Evolutionary conservation across 371 early-diverging fungal genomes (phyloP).

Genomic region (Chytridiales sp.): DNA sequence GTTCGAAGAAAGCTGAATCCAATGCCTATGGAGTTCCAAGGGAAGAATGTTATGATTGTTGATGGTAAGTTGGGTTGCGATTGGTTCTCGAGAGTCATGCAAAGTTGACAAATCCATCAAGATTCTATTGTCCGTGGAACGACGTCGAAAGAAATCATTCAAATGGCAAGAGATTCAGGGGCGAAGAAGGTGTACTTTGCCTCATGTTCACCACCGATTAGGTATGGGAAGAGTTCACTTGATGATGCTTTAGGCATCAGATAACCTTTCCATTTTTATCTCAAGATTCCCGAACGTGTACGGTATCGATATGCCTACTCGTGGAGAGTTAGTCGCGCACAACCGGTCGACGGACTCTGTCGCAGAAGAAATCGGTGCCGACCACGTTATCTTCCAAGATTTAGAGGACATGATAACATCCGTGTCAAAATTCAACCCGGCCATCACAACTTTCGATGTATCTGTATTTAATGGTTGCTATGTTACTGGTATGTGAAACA

Average conservation of each 20-base stretch:
- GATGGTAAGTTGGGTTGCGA: slow-evolving; percentile 64
- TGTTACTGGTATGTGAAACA: slow-evolving; percentile 83
- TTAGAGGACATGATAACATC: slow-evolving; percentile 79
- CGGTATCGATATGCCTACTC: slow-evolving; percentile 98
- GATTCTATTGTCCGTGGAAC: slow-evolving; percentile 98
- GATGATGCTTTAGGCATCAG: neutral
- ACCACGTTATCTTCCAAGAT: slow-evolving; percentile 87
- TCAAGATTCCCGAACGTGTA: slow-evolving; percentile 91
- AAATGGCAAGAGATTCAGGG: slow-evolving; percentile 97
- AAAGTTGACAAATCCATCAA: slow-evolving; percentile 17
- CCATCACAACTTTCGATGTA: slow-evolving; percentile 81
- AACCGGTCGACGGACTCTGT: slow-evolving; percentile 76
- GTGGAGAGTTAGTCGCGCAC: slow-evolving; percentile 86
- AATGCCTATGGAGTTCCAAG: slow-evolving; percentile 93
- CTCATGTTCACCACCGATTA: slow-evolving; percentile 92
- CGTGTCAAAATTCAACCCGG: slow-evolving; percentile 77
- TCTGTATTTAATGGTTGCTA: slow-evolving; percentile 94
- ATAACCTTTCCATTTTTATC: no score
- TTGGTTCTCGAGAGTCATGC: slow-evolving; percentile 1
- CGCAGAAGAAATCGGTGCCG: slow-evolving; percentile 87
- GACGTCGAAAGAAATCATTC: slow-evolving; percentile 94
- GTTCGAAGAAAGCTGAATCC: slow-evolving; percentile 97
- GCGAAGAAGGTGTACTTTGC: slow-evolving; percentile 98
- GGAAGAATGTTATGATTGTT: slow-evolving; percentile 92
- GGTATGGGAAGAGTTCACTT: slow-evolving; percentile 34